phyloP scores from a whole-genome alignment of 1,284 basidiomycete species.

The Kalmanozyma brasiliensis region DNA sequence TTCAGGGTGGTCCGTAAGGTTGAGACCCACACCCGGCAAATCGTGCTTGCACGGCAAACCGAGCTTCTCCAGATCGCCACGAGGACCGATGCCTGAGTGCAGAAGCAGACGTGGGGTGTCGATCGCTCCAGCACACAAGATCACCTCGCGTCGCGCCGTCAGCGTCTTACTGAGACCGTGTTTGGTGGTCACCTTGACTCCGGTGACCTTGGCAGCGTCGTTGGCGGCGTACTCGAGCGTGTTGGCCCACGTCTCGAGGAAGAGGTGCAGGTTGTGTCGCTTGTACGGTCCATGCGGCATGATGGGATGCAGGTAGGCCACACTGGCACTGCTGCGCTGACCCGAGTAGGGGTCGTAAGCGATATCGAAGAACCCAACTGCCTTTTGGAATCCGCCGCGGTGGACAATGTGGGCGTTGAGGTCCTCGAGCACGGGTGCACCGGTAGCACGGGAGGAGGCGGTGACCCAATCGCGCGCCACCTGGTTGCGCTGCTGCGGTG shows the following conservation, averaged over 20 bases:
- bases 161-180: slow-evolving; percentile 58
- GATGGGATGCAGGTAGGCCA: slow-evolving; percentile 68
- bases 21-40: slow-evolving; percentile 72
- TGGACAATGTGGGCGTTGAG: slow-evolving; percentile 65
- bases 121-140: slow-evolving; percentile 68
- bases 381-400: slow-evolving; percentile 60
- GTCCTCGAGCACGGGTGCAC: slow-evolving; percentile 64
- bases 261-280: slow-evolving; percentile 67
- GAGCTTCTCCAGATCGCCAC: slow-evolving; percentile 69
- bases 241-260: slow-evolving; percentile 68
- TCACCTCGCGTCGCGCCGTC: slow-evolving; percentile 63
- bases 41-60: slow-evolving; percentile 70
- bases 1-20: slow-evolving; percentile 72
- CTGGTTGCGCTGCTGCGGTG: slow-evolving; percentile 66
- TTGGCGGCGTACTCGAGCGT: slow-evolving; percentile 48
- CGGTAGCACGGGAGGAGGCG: slow-evolving; percentile 57
- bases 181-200: slow-evolving; percentile 59
- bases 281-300: slow-evolving; percentile 64
- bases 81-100: slow-evolving; percentile 72
- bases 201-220: slow-evolving; percentile 49
- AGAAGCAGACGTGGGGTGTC: slow-evolving; percentile 72
- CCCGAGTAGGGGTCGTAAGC: slow-evolving; percentile 68
- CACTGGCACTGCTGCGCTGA: slow-evolving; percentile 62
- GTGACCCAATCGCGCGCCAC: slow-evolving; percentile 67
- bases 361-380: slow-evolving; percentile 68